Evolutionary conservation across 2,329 filamentous ascomycete genomes (phyloP).

Genomic region (Penicillium vulpinum): DNA sequence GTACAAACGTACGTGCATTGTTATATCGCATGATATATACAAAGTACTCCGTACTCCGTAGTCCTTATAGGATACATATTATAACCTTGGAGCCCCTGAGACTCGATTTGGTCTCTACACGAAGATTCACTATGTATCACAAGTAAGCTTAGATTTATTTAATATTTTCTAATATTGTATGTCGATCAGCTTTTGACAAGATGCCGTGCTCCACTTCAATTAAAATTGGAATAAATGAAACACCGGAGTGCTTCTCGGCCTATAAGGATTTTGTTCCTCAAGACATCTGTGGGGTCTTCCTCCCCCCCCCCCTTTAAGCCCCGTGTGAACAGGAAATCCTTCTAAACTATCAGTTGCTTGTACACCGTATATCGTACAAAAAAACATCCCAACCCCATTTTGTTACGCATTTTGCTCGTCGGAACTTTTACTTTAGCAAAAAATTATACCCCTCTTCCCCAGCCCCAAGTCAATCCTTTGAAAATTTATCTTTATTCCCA

Average conservation of each 20-base stretch:
- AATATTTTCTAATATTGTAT: neutral
- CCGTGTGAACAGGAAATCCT: neutral
- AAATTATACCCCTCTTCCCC: neutral
- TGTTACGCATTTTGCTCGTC: neutral
- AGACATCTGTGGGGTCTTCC: slow-evolving; percentile 7
- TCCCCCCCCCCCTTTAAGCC: slow-evolving; percentile 22
- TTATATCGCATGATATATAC: neutral
- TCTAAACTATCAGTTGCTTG: neutral
- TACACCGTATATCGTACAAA: neutral
- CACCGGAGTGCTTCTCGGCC: slow-evolving; percentile 5
- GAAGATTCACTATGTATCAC: neutral
- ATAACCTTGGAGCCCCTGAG: no score
- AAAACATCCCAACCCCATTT: neutral
- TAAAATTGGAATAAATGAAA: slow-evolving; percentile 19
- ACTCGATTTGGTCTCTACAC: neutral
- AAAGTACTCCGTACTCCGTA: no score
- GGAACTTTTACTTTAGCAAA: neutral
- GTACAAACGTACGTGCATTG: neutral
- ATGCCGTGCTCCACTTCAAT: slow-evolving; percentile 15
- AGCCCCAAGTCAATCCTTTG: neutral
- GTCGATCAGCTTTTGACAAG: slow-evolving; percentile 6
- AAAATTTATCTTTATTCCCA: neutral
- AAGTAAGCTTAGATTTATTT: neutral
- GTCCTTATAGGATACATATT: no score
- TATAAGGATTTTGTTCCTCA: slow-evolving; percentile 8